These are phyloP conservation scores for Funneliformis caledonium DNA, from an alignment of 371 early-diverging fungal species.

Conservation along the genomic window DNA sequence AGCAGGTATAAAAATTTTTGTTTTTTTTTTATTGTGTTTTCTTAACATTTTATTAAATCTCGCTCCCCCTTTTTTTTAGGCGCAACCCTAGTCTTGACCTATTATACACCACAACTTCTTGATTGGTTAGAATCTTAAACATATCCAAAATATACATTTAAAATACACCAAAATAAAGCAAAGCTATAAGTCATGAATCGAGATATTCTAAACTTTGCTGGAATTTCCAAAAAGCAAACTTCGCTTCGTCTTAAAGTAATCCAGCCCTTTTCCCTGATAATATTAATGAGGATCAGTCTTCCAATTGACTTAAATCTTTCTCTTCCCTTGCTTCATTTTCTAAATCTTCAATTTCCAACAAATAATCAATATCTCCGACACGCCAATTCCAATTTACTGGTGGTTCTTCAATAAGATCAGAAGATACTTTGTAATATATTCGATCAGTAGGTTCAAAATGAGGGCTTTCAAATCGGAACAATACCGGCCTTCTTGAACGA, in stretches of 20 bases:
- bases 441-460: conserved; percentile 28
- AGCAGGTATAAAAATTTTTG: conserved; percentile 67
- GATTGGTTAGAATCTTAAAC: conserved; percentile 81
- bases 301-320: not conserved
- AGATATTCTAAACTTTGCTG: no score
- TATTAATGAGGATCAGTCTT: not conserved
- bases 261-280: no score
- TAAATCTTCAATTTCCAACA: conserved; percentile 39
- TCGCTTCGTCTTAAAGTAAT: no score
- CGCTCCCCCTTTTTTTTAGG: conserved; percentile 44
- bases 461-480: conserved; percentile 35
- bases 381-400: conserved; percentile 28
- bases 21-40: conserved; percentile 11
- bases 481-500: conserved; percentile 18
- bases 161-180: no score
- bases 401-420: not conserved
- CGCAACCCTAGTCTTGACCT: conserved; percentile 90
- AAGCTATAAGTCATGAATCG: no score
- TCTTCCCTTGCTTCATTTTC: conserved; percentile 9
- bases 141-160: not conserved
- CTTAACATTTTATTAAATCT: not conserved
- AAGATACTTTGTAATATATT: conserved; percentile 14
- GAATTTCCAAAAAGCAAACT: no score
- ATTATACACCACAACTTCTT: conserved; percentile 91
- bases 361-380: conserved; percentile 40